A percentile compares a stretch with the other conserved stretches of the same genome.
Conservation (phyloP, 1,284 basidiomycete genomes). For the Naganishia sp. region DNA sequence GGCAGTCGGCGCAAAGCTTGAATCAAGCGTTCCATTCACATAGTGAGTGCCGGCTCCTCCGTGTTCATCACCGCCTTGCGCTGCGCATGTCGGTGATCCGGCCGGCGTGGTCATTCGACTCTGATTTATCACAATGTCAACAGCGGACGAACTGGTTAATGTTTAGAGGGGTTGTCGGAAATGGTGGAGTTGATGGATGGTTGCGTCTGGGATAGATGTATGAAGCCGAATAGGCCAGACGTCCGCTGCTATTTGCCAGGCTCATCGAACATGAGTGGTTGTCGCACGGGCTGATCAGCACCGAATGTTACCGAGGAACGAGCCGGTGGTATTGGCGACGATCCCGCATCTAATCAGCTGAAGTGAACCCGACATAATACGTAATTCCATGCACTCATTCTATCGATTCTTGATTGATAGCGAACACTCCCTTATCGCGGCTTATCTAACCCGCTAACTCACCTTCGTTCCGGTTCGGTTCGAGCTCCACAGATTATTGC, state of each 20-base stretch:
- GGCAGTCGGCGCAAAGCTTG: not conserved
- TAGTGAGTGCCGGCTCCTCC: slow-evolving; percentile 11
- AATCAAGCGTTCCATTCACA: not conserved
- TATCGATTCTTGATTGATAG: too few species aligned
- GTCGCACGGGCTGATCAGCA: not conserved
- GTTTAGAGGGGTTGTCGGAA: not conserved
- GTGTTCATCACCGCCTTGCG: slow-evolving; percentile 1
- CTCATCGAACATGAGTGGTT: not conserved
- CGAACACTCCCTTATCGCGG: too few species aligned
- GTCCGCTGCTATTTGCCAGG: not conserved
- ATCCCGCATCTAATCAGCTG: too few species aligned
- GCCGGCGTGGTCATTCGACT: slow-evolving; percentile 1
- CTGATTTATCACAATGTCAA: too few species aligned
- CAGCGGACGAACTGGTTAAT: not conserved
- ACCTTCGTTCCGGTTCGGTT: too few species aligned
- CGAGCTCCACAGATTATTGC: too few species aligned
- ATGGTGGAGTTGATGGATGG: not conserved
- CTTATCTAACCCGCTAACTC: too few species aligned
- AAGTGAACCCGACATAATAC: too few species aligned
- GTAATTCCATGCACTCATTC: too few species aligned
- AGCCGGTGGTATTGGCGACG: too few species aligned
- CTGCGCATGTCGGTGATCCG: too few species aligned
- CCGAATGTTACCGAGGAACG: too few species aligned
- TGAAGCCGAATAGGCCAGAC: not conserved
- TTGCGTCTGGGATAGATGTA: not conserved